These are phyloP conservation scores for Cutaneotrichosporon sp. DNA, from an alignment of 1,284 basidiomycete genomes.

Conservation along the genomic window DNA sequence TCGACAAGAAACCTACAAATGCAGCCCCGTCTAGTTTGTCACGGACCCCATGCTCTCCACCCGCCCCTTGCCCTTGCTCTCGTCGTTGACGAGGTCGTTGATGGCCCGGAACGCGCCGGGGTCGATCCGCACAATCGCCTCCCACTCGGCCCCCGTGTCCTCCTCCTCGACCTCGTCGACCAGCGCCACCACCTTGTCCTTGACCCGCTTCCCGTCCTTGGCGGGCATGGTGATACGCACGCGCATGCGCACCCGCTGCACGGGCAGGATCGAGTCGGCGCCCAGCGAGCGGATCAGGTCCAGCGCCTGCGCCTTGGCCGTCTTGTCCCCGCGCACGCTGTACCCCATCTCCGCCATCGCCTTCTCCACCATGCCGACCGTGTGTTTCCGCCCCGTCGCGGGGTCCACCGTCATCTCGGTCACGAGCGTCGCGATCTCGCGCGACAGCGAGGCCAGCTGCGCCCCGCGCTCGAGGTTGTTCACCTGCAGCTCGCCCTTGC, in stretches of 20 bases:
- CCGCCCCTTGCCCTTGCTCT: conserved; percentile 76
- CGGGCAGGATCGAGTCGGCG: conserved; percentile 68
- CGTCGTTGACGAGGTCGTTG: conserved; percentile 85
- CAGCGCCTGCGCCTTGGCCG: conserved; percentile 90
- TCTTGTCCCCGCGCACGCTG: conserved; percentile 84
- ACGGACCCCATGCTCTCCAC: conserved; percentile 66
- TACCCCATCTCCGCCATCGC: conserved; percentile 94
- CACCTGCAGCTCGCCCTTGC: conserved; percentile 95
- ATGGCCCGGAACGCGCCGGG: conserved; percentile 87
- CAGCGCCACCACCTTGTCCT: conserved; percentile 69
- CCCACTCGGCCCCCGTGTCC: conserved; percentile 77
- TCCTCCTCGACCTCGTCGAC: conserved; percentile 85
- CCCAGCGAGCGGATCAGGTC: conserved; percentile 88
- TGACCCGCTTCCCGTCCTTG: conserved; percentile 70
- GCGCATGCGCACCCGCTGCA: conserved; percentile 90
- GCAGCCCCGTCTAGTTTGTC: background rate
- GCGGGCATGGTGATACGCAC: conserved; percentile 77
- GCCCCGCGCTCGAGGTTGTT: conserved; percentile 95
- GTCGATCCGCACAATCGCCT: conserved; percentile 84
- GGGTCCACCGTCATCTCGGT: conserved; percentile 96
- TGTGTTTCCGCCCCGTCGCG: conserved; percentile 80
- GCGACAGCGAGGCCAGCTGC: conserved; percentile 77
- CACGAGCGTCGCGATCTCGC: conserved; percentile 92
- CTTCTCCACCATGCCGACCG: conserved; percentile 96
- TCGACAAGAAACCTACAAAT: background rate